Evolutionary conservation across 179 eudicot species (phyloP), one percentile per base, ranked within the genome.

Genomic region (Beta macrorhiza): DNA sequence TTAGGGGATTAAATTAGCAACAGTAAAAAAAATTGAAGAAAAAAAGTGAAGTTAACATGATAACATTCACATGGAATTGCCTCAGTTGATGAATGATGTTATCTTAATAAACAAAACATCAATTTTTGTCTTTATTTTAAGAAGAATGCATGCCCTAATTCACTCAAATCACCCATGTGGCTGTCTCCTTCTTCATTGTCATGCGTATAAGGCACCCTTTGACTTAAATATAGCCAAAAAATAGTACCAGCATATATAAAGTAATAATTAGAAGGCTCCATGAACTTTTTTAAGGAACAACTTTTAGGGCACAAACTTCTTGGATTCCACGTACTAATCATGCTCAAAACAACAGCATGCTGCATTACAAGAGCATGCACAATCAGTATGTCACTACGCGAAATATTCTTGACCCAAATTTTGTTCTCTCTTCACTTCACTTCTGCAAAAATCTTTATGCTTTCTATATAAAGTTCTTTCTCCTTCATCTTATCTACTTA

Each of bases 201-300:
- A 84, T 84, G 86, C 86, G 86, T 81, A 71, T 12, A 84, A 84
- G 78, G 16, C 77, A 80, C 64, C 71, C 78, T 77, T 56, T 67
- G 5, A 72, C 44, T 22, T 67, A 37, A 47, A 22, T 59, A 76
- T 19, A 20, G 58, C 64, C 5, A 56, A 10, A 56, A 57, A 0
- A 20, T 14, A n/a, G 57, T 5, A n/a, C 73, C 42, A 2, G 3
- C 42, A 37, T 37, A 37, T 37, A 3, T 81, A 32, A 75, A 6
- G 16, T 47, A 76, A 77, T 82, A 57, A 82, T 77, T 71, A 82
- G 84, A 82, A 82, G 71, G 71, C 77, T 77, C 81, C 84, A 82
- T 47, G 55, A 5, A 5, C 81, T 82, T 78, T 82, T 1, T 72
- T 37, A 0, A 63, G 49, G 64, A 44, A 75, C 44, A 19, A 64